Evolutionary conservation across 1,139 yeast genomes (phyloP).

Genomic region (Saccharomycopsis hybrid): DNA sequence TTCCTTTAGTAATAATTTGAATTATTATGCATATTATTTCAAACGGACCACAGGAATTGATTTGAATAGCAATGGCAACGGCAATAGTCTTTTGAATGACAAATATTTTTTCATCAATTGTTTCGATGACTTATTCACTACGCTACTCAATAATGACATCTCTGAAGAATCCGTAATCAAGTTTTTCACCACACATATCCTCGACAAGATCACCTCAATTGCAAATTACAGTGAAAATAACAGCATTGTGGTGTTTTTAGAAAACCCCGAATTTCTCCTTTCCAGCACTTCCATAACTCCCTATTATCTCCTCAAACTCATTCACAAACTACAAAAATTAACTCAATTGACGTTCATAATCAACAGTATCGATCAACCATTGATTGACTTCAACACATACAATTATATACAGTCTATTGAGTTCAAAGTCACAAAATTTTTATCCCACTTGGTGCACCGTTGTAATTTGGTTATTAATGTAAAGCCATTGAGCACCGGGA

Average conservation of each 20-base stretch:
- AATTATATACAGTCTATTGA: constrained; percentile 5
- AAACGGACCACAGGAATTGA: constrained; percentile 14
- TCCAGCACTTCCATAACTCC: constrained; percentile 6
- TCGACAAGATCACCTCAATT: background rate
- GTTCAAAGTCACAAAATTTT: constrained; percentile 12
- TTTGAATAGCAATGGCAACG: background rate
- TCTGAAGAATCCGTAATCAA: constrained; percentile 1
- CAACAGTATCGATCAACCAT: constrained; percentile 4
- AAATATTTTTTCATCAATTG: constrained; percentile 15
- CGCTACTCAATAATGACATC: background rate
- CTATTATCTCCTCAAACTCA: constrained; percentile 2
- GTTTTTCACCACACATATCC: constrained; percentile 5
- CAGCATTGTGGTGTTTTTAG: constrained; percentile 5
- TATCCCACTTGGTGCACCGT: constrained; percentile 35
- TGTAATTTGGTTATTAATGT: constrained; percentile 46
- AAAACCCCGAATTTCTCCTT: constrained; percentile 14
- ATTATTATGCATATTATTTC: constrained; percentile 9
- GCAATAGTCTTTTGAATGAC: background rate
- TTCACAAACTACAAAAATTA: constrained; percentile 4
- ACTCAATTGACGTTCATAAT: constrained; percentile 5
- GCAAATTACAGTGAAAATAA: background rate
- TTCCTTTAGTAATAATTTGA: constrained; percentile 10
- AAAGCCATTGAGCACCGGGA: constrained; percentile 68
- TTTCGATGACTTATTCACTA: constrained; percentile 11
- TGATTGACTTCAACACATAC: constrained; percentile 12